Evolutionary conservation across 768 basidiomycete species (phyloP), one percentile per base, ranked within the genome.

Genomic region (Flagelloscypha sp.): DNA sequence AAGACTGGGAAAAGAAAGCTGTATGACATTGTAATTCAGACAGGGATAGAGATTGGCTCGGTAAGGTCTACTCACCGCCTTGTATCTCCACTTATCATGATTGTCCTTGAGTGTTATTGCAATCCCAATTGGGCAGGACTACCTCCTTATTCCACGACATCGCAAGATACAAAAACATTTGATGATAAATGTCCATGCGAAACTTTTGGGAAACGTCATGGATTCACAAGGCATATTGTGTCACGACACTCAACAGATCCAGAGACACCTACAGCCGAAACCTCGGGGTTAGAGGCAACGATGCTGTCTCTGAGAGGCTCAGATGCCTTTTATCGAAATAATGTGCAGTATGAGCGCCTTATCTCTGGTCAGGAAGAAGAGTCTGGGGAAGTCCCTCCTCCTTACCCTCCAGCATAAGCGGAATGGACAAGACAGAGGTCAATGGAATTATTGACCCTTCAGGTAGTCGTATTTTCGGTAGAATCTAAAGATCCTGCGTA

Each of bases 11-110:
- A 72, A 57, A 70, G 76, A 44, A 94, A 87, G 59, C 55, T 87
- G 48, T 89, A 82, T 54, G 92, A 93, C 53, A 86, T 93, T 45
- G 76, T 84, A 19, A 73, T 93, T 40, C 83, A 89, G 53, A 79
- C 78, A 0, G 89, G 90, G 0, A 70, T 95, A 24, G 80, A 86
- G 36, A 77, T 97, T 32, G 74, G 94, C 35, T 92, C 92, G 12
- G 86, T 88, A 42, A 63, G 83, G 63, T 33, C 32, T 24, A n/a
- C n/a, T n/a, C n/a, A n/a, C n/a, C n/a, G n/a, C n/a, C n/a, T n/a
- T n/a, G n/a, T n/a, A n/a, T n/a, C n/a, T n/a, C n/a, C n/a, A n/a
- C n/a, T n/a, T n/a, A n/a, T n/a, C n/a, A n/a, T n/a, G n/a, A n/a
- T n/a, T n/a, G n/a, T 22, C 20, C 13, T 34, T 7, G 45, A 86